A percentile compares a stretch with the other conserved stretches of the same genome.
Evolutionary conservation across 2,329 filamentous ascomycete genomes (phyloP).

Genomic region (Exophiala oligosperma): DNA sequence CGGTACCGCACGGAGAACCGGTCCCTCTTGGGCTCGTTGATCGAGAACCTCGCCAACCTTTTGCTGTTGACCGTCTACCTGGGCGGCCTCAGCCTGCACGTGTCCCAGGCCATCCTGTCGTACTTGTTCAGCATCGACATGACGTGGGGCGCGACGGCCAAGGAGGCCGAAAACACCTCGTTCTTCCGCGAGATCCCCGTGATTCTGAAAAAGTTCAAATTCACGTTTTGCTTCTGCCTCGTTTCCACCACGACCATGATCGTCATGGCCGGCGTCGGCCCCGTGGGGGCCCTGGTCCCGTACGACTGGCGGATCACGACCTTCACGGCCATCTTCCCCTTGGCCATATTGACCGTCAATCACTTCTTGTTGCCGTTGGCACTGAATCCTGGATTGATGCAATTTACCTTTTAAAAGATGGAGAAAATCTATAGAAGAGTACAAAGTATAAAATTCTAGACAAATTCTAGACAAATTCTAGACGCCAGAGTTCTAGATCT

Average conservation of each 20-base stretch:
- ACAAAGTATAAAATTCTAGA: too few species aligned
- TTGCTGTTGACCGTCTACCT: slow-evolving; percentile 72
- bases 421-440: too few species aligned
- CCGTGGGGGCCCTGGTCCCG: slow-evolving; percentile 39
- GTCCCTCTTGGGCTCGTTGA: slow-evolving; percentile 50
- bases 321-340: slow-evolving; percentile 62
- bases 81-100: slow-evolving; percentile 78
- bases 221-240: slow-evolving; percentile 46
- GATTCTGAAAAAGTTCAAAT: slow-evolving; percentile 77
- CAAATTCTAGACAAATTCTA: too few species aligned
- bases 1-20: slow-evolving; percentile 62
- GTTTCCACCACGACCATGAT: slow-evolving; percentile 50
- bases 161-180: slow-evolving; percentile 69
- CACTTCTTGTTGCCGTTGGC: slow-evolving; percentile 29
- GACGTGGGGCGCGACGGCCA: slow-evolving; percentile 80
- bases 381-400: slow-evolving; percentile 34
- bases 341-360: slow-evolving; percentile 51
- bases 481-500: too few species aligned
- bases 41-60: slow-evolving; percentile 64
- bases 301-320: slow-evolving; percentile 56
- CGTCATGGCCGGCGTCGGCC: slow-evolving; percentile 43
- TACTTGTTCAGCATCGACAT: slow-evolving; percentile 88
- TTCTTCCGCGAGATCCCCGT: slow-evolving; percentile 84
- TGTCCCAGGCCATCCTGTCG: slow-evolving; percentile 73
- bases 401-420: slow-evolving; percentile 18